Evolutionary conservation across 768 basidiomycete species (phyloP), one percentile per base, ranked within the genome.

Genomic region (Auricularia auricula-judae): DNA sequence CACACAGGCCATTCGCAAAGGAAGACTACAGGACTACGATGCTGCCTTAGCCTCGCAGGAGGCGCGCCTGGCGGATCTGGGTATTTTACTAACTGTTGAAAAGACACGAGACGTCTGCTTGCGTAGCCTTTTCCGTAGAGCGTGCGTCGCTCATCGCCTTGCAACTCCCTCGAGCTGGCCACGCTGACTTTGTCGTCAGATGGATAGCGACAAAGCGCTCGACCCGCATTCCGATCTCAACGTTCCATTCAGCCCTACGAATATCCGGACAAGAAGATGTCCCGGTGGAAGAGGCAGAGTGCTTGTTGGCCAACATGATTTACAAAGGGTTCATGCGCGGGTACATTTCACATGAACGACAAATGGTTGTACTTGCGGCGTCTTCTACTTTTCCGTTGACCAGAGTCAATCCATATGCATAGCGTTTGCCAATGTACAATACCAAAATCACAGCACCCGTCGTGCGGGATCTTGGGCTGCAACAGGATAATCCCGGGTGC

Each of bases 271-370:
- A 84, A 65, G 82, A 84, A 66, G 82, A 86, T 11, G 84, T 90
- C 29, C 79, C 85, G 7, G 72, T 79, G 66, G 93, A 90, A 68
- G 94, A 96, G 74, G 91, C 91, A 2, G 94, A 98, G 74, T 97
- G 94, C 74, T 82, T 94, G 62, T 85, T 97, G 7, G 93, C 94
- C 35, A 95, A 95, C 72, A 89, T 96, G 91, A 90, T 98, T 54
- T 93, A 88, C 77, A 91, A 88, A 76, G 91, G 90, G 21, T 91
- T 87, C 73, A 87, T 98, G 76, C 83, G 90, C 62, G 97, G 97
- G 8, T 99, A 98, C 75, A 94, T 99, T 70, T 93, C 93, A 61
- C 97, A 99, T 71, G 91, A 91, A 72, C 91, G 90, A 74, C 89
- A 91, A 77, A 92, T 89, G 84, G 92, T 98, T 3, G 97, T 99